Percentiles rank a stretch among this genome's conserved stretches.
Evolutionary conservation across 306 rosid species (phyloP).

Genomic region (Urtica urens): DNA sequence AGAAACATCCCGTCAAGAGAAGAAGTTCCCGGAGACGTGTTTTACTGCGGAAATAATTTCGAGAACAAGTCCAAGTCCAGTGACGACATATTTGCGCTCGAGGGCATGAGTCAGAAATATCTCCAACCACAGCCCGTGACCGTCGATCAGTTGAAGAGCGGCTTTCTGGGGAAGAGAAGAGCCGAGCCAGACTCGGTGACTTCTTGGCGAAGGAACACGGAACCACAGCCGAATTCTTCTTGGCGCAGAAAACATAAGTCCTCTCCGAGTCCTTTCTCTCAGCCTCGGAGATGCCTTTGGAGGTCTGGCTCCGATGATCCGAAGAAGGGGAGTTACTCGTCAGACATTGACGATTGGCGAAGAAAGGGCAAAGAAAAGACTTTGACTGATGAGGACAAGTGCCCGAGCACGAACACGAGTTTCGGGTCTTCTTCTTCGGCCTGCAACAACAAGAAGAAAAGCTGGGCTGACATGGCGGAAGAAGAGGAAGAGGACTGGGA

Average conservation of each 20-base stretch:
- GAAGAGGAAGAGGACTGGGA: slow-evolving; percentile 50
- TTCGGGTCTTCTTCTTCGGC: slow-evolving; percentile 20
- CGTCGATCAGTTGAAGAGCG: slow-evolving; percentile 20
- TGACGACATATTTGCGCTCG: neutral
- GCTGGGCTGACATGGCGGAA: slow-evolving; percentile 96
- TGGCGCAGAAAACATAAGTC: slow-evolving; percentile 21
- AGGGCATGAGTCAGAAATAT: slow-evolving; percentile 17
- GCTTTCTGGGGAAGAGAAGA: slow-evolving; percentile 13
- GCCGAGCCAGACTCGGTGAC: too few relatives aligned
- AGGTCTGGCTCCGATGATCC: slow-evolving; percentile 29
- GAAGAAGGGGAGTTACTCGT: slow-evolving; percentile 10
- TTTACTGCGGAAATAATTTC: neutral
- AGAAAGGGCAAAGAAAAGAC: slow-evolving; percentile 9
- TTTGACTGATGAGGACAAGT: neutral
- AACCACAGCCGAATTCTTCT: slow-evolving; percentile 14
- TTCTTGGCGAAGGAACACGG: slow-evolving; percentile 22
- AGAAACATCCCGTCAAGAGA: slow-evolving; percentile 12
- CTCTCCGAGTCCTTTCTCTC: slow-evolving; percentile 40
- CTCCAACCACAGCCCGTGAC: slow-evolving; percentile 18
- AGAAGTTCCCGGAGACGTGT: neutral
- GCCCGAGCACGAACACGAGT: slow-evolving; percentile 4
- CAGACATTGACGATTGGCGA: slow-evolving; percentile 13
- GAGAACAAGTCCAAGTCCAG: neutral
- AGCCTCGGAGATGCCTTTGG: slow-evolving; percentile 44
- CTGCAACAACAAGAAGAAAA: slow-evolving; percentile 35